These are phyloP conservation scores for Allium fistulosum DNA, from an alignment of 106 monocot species.

Conservation along the genomic window DNA sequence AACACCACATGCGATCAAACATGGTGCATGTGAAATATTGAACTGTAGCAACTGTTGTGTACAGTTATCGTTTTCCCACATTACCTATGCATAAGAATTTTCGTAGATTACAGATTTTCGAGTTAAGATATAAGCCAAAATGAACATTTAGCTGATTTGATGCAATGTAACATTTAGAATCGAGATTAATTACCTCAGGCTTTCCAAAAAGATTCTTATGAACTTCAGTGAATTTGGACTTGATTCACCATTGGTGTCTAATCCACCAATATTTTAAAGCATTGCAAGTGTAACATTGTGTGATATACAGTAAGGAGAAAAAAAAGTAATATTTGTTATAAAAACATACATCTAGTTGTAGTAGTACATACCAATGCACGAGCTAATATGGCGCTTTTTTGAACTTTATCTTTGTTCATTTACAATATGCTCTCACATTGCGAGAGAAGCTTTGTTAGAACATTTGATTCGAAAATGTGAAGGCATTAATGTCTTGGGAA, in stretches of 20 bases:
- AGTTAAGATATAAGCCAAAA: background rate
- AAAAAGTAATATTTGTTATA: background rate
- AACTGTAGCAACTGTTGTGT: constrained; percentile 48
- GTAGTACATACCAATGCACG: constrained; percentile 79
- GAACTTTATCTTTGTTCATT: constrained; percentile 35
- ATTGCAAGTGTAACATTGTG: background rate
- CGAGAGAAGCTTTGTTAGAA: constrained; percentile 58
- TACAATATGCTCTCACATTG: constrained; percentile 42
- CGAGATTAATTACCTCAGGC: constrained; percentile 59
- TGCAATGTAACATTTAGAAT: background rate
- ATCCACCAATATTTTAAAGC: constrained; percentile 22
- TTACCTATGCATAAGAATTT: constrained; percentile 33
- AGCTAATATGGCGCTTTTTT: constrained; percentile 57
- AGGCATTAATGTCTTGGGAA: no score
- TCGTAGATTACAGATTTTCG: background rate
- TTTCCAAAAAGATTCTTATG: constrained; percentile 71
- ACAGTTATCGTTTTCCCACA: constrained; percentile 39
- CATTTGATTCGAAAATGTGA: no score
- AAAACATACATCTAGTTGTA: constrained; percentile 78
- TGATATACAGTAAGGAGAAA: background rate
- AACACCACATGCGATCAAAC: constrained; percentile 82
- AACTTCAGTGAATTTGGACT: constrained; percentile 63
- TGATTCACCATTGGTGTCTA: constrained; percentile 52
- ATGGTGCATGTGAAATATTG: constrained; percentile 88
- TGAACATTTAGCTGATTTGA: background rate